These are phyloP conservation scores for Echinochloa phyllopogon DNA, from an alignment of 176 grass and related monocot genomes.

Conservation along the genomic window DNA sequence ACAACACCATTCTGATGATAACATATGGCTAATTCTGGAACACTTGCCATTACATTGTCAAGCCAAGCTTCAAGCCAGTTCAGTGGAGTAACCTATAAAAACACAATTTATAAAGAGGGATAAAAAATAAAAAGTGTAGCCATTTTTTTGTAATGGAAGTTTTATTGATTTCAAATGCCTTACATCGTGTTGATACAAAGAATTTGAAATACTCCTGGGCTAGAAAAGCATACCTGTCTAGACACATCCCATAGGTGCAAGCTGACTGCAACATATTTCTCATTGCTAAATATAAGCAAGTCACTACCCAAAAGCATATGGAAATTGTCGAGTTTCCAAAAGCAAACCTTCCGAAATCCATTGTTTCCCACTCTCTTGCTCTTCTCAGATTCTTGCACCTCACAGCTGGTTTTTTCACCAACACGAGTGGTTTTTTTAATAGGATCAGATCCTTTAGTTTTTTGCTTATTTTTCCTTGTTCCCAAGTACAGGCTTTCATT, in stretches of 20 bases:
- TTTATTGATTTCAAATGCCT: no score
- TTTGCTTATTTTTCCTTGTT: slow-evolving; percentile 62
- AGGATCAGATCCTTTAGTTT: slow-evolving; percentile 65
- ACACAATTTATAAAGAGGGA: slow-evolving; percentile 35
- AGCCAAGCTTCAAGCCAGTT: slow-evolving; percentile 99
- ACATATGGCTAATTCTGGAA: slow-evolving; percentile 97
- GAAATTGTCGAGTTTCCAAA: slow-evolving; percentile 99
- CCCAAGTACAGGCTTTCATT: slow-evolving; percentile 61
- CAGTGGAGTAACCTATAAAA: slow-evolving; percentile 83
- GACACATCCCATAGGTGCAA: slow-evolving; percentile 98
- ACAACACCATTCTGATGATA: slow-evolving; percentile 98
- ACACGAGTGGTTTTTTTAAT: slow-evolving; percentile 58
- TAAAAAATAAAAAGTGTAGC: slow-evolving; percentile 23
- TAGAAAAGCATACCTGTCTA: slow-evolving; percentile 67
- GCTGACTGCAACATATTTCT: slow-evolving; percentile 93
- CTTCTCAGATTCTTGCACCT: slow-evolving; percentile 90
- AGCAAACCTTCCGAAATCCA: slow-evolving; percentile 86
- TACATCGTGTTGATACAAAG: no score
- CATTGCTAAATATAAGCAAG: slow-evolving; percentile 98
- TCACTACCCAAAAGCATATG: slow-evolving; percentile 95
- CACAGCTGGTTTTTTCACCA: slow-evolving; percentile 71
- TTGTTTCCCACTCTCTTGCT: slow-evolving; percentile 80
- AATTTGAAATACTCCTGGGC: no score
- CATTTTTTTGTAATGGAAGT: no score
- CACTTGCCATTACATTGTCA: slow-evolving; percentile 97